Evolutionary conservation across 305 asterid genomes (phyloP), one percentile per base, ranked within the genome.

Genomic region (Fraxinus albicans): DNA sequence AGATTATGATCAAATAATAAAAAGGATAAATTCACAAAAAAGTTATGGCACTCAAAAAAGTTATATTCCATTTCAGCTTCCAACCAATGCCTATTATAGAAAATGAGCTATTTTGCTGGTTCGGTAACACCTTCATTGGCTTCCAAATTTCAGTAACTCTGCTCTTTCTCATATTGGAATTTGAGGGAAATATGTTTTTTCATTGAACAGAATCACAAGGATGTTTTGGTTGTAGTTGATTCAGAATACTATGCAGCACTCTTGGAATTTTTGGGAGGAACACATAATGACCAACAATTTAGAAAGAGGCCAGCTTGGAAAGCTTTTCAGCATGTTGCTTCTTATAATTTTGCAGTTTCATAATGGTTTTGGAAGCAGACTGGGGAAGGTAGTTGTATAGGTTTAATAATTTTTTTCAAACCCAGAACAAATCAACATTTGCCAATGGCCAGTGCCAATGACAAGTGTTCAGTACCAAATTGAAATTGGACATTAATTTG

Each of bases 311-410:
- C 94, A 79, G 99, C 98, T 78, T 94, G 98, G 95, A 96, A 96
- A 87, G 98, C 99, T 84, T 96, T 96, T 89, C 94, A 91, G 86
- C 98, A 96, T 84, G 95, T 91, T 77, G 98, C 98, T 89, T 93
- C 97, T 23, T 96, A 94, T 86, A 98, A 96, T 84, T 91, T 98
- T 80, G 99, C 99, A 86, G 98, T 96, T 85, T 94, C 99, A 40
- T 97, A 96, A 81, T 96, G 99, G 98, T 82, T 96, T 85, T 94
- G 98, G 98, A 94, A 94, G 90, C 97, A 93, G 86, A 91, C 95
- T 76, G 91, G 86, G 10, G 95, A 87, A 90, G 98, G 99, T 94
- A 88, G 58, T 85, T 60, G 40, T 76, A 27, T 80, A 23, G 25
- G 50, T 44, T 77, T 83, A 17, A 53, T 53, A 38, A 17, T 73